Percentiles rank a stretch among this genome's conserved stretches.
These are phyloP conservation scores for Silene vulgaris DNA, from an alignment of 179 eudicot genomes.

Conservation along the genomic window DNA sequence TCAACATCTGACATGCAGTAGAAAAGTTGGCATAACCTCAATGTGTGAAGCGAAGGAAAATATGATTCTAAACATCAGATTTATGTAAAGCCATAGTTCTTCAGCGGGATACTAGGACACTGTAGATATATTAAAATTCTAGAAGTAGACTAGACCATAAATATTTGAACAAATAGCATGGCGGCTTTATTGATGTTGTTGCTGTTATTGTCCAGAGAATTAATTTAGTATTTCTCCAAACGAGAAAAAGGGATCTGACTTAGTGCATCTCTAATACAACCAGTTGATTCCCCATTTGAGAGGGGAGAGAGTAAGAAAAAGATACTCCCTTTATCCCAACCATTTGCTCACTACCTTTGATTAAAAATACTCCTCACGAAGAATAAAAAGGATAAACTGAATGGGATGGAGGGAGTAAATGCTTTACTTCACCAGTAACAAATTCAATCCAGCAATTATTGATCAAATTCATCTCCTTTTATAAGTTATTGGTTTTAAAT, in stretches of 20 bases:
- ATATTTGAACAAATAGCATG: no score
- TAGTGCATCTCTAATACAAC: not conserved
- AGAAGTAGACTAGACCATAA: no score
- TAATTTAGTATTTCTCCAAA: not conserved
- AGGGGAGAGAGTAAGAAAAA: not conserved
- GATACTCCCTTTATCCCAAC: no score
- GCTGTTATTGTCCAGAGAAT: not conserved
- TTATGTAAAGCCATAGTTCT: not conserved
- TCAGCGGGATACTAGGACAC: not conserved
- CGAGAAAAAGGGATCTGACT: not conserved
- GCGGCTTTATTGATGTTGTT: not conserved
- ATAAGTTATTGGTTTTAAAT: not conserved
- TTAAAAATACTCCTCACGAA: no score
- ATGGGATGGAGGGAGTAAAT: not conserved
- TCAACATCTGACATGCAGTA: constrained; percentile 46
- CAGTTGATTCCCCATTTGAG: not conserved
- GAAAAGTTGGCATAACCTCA: constrained; percentile 11
- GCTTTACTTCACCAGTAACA: not conserved
- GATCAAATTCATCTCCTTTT: not conserved
- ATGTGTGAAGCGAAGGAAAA: not conserved
- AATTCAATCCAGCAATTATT: not conserved
- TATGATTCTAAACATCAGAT: not conserved
- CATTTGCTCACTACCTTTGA: no score
- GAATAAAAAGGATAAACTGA: no score
- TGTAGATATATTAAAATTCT: no score